Percentiles rank a stretch among this genome's conserved stretches.
phyloP scores from a whole-genome alignment of 116 monocot genomes.

The Thalassia testudinum region DNA sequence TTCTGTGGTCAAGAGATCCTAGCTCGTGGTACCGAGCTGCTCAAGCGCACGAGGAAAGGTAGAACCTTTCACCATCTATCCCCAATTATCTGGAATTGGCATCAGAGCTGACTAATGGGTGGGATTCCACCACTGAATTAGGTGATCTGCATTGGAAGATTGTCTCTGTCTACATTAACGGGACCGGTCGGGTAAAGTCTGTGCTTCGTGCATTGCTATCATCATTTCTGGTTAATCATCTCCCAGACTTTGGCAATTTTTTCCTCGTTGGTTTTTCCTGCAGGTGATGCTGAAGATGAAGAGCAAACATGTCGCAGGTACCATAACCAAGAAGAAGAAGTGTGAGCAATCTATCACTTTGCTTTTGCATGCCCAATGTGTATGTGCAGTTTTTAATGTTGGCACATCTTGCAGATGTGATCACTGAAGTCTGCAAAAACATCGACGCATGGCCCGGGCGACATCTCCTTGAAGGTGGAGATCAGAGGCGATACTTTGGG shows the following conservation, averaged over 20 bases:
- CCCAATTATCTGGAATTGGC: no score
- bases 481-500: conserved; percentile 72
- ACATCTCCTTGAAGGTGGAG: conserved; percentile 64
- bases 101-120: no score
- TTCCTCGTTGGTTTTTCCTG: no score
- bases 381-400: background rate
- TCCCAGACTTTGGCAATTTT: no score
- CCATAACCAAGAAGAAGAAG: conserved; percentile 97
- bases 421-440: conserved; percentile 56
- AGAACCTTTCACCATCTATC: no score
- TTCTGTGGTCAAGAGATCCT: conserved; percentile 60
- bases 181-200: conserved; percentile 55
- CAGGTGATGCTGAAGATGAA: conserved; percentile 95
- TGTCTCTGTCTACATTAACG: conserved; percentile 67
- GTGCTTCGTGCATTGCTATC: no score
- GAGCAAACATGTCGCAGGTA: conserved; percentile 79
- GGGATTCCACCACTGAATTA: no score
- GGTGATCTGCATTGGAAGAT: conserved; percentile 88
- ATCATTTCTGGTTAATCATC: no score
- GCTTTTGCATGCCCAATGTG: background rate
- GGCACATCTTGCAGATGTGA: conserved; percentile 52
- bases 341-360: conserved; percentile 20
- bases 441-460: conserved; percentile 71
- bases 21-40: conserved; percentile 61
- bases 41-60: conserved; percentile 89